Evolutionary conservation across 441 rosid genomes (phyloP), one percentile per base, ranked within the genome.

Genomic region (Bruguiera hainesii): DNA sequence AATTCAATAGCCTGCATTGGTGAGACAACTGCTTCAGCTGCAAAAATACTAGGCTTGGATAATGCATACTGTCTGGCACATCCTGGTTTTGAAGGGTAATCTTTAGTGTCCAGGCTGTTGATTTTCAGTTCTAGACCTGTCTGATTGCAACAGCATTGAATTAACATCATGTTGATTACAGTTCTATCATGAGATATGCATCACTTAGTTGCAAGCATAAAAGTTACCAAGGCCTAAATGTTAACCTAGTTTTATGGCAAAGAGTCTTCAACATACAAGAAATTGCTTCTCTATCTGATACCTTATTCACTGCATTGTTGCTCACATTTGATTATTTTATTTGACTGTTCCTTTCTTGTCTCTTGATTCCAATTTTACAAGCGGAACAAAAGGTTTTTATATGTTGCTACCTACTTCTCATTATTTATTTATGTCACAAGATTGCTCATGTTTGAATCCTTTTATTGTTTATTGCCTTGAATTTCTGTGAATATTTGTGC

Each of bases 11-110:
- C 89, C 39, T 94, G 98, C 71, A 91, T 94, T 31, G 99, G 99
- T 49, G 97, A 91, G 84, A 94, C 97, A 64, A 94, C 98, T 71
- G 99, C 94, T 62, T 82, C 79, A n/a, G 97, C 88, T 71, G 97
- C 98, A 59, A 84, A 77, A 88, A 81, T 77, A 59, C 73, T 88
- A 65, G 98, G 98, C 69, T 74, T 91, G 73, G 77, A 75, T 77
- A 82, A 83, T 67, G 90, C 87, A 39, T 91, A 82, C 83, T 78
- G 79, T 72, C 99, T 98, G 50, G 79, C 66, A n/a, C 77, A 79
- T 56, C 99, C 98, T 60, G 94, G 99, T 69, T 77, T 94, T 49
- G 94, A 94, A 78, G 98, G 98, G 99, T 94, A 70, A 70, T 59
- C 46, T 56, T 71, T 48, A 16, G 58, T 55, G n/a, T 18, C 46